phyloP scores from a whole-genome alignment of 2,329 filamentous ascomycete species.

The Sarocladium kiliense region DNA sequence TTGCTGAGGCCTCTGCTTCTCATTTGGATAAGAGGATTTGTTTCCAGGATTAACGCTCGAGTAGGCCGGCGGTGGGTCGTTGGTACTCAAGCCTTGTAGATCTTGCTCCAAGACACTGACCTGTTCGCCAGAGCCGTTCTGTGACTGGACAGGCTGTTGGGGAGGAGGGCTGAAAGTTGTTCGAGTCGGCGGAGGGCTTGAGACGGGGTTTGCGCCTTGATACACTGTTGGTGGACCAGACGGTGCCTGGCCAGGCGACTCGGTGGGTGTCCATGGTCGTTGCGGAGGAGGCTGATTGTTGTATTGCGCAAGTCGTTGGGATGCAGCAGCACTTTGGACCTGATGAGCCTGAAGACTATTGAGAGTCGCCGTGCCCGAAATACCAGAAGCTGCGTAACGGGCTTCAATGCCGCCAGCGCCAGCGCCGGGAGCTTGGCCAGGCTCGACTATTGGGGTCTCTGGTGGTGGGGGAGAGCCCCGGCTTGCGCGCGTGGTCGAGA shows the following conservation, averaged over 20 bases:
- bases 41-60: constrained; percentile 62
- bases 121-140: constrained; percentile 38
- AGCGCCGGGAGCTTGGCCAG: constrained; percentile 56
- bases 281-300: constrained; percentile 34
- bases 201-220: constrained; percentile 73
- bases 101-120: constrained; percentile 78
- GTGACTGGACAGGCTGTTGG: constrained; percentile 28
- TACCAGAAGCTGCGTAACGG: constrained; percentile 84
- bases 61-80: constrained; percentile 92
- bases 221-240: constrained; percentile 90
- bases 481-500: constrained; percentile 85
- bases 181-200: constrained; percentile 40
- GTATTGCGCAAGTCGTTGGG: constrained; percentile 78
- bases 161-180: constrained; percentile 37
- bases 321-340: constrained; percentile 68
- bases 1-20: constrained; percentile 60
- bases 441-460: constrained; percentile 79
- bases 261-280: constrained; percentile 91
- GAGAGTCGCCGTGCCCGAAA: constrained; percentile 78
- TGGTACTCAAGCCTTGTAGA: constrained; percentile 74
- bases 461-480: constrained; percentile 92
- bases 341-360: constrained; percentile 62
- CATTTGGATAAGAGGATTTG: constrained; percentile 64
- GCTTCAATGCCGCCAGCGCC: constrained; percentile 72
- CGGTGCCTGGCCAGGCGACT: constrained; percentile 77